Conservation (phyloP, 805 yeast species). For the Candida alai region DNA sequence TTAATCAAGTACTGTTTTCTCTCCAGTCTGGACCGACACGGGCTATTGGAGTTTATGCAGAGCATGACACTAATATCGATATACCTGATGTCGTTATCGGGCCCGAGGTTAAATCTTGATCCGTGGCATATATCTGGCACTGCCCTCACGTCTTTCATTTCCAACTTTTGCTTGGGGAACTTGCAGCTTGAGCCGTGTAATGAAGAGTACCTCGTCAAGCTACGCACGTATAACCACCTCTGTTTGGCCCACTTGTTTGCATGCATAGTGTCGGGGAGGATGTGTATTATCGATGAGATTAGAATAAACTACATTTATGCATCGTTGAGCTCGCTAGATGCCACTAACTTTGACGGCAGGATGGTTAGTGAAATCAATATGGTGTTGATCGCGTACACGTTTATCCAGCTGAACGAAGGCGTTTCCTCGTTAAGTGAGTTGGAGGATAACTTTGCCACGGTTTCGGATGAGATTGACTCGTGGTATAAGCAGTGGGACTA, state of each 20-base stretch:
- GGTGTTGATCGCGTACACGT: constrained; percentile 55
- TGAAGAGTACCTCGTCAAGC: constrained; percentile 50
- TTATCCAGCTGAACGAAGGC: constrained; percentile 36
- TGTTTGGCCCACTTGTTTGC: constrained; percentile 64
- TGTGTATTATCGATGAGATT: constrained; percentile 57
- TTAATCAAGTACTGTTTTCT: no score
- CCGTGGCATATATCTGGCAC: constrained; percentile 67
- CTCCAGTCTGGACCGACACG: constrained; percentile 25
- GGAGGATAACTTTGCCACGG: constrained; percentile 28
- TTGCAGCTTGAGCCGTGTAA: constrained; percentile 34
- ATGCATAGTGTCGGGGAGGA: constrained; percentile 62
- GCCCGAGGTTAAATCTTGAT: constrained; percentile 47
- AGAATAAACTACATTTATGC: constrained; percentile 57
- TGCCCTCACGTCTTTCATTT: constrained; percentile 60
- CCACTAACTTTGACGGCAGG: constrained; percentile 79
- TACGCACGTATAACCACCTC: constrained; percentile 70
- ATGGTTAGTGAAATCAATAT: constrained; percentile 74
- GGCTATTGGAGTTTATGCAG: constrained; percentile 58
- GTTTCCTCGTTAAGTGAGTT: constrained; percentile 12
- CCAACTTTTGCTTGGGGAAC: constrained; percentile 46
- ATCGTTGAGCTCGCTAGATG: constrained; percentile 51
- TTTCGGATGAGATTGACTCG: constrained; percentile 44
- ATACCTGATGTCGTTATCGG: constrained; percentile 58
- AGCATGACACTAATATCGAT: constrained; percentile 62
- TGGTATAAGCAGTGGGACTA: constrained; percentile 74